A percentile compares a stretch with the other conserved stretches of the same genome.
These are phyloP conservation scores for Trichoderma sp. DNA, from an alignment of 2,329 filamentous ascomycete genomes.

Conservation along the genomic window DNA sequence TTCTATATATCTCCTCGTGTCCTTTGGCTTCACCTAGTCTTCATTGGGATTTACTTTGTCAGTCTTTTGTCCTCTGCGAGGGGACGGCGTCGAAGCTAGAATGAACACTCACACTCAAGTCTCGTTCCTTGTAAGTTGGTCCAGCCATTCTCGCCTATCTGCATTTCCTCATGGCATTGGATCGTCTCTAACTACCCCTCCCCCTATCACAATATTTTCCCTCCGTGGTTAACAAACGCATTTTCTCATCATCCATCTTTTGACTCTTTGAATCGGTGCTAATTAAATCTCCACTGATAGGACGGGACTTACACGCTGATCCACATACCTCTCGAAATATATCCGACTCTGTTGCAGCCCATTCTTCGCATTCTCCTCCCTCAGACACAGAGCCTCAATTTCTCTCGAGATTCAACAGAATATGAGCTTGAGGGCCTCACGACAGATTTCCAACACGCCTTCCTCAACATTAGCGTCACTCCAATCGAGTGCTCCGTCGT, in stretches of 20 bases:
- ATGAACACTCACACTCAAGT: conserved; percentile 62
- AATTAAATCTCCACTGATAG: conserved; percentile 49
- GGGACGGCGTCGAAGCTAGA: conserved; percentile 29
- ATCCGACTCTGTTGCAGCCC: conserved; percentile 78
- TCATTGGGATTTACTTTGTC: neutral
- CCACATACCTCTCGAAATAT: conserved; percentile 80
- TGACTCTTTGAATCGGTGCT: neutral
- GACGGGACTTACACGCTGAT: conserved; percentile 85
- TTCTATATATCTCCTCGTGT: neutral
- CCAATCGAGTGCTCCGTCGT: conserved; percentile 91
- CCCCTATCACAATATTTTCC: neutral
- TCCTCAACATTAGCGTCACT: conserved; percentile 91
- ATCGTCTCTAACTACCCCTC: neutral
- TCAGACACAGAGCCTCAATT: conserved; percentile 48
- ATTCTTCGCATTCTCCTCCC: conserved; percentile 85
- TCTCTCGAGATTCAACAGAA: conserved; percentile 39
- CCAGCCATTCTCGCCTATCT: neutral
- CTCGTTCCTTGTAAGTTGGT: conserved; percentile 56
- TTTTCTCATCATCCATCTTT: neutral
- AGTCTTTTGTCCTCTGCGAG: neutral
- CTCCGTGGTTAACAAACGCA: neutral
- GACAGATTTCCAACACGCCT: conserved; percentile 64
- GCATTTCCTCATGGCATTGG: neutral
- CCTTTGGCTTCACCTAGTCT: neutral
- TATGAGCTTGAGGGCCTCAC: conserved; percentile 50